These are phyloP conservation scores for Heracleum sosnowskyi DNA, from an alignment of 129 eudicot genomes.

Conservation along the genomic window DNA sequence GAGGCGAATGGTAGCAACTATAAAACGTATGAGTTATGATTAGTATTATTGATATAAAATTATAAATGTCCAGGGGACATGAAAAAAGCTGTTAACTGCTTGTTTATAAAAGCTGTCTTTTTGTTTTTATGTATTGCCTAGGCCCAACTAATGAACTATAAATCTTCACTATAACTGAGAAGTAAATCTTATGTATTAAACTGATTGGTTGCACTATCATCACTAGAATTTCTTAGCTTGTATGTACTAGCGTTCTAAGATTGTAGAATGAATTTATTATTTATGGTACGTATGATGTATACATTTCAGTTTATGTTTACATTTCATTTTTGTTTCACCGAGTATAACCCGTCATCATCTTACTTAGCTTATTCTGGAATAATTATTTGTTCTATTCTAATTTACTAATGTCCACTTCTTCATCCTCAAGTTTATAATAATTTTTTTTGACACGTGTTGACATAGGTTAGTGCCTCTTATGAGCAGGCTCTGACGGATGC, in stretches of 20 bases:
- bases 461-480: conserved; percentile 99
- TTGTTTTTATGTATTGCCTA: not conserved
- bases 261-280: not conserved
- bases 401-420: conserved; percentile 11
- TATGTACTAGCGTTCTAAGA: not conserved
- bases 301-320: conserved; percentile 2
- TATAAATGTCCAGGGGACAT: not conserved
- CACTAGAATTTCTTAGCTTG: not conserved
- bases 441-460: conserved; percentile 52
- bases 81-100: not conserved
- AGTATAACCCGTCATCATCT: not conserved
- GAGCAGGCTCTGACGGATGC: conserved; percentile 99
- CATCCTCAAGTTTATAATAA: conserved; percentile 34
- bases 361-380: not conserved
- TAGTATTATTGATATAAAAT: not conserved
- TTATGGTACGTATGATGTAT: not conserved
- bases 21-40: not conserved
- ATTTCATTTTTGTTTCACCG: not conserved
- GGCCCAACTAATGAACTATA: not conserved
- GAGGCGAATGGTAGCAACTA: not conserved
- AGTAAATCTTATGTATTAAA: not conserved
- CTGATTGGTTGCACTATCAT: not conserved
- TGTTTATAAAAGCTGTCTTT: not conserved
- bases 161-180: not conserved
- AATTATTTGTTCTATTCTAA: conserved; percentile 10